Conservation (phyloP, 805 yeast genomes). For the Hanseniaspora occidentalis region DNA sequence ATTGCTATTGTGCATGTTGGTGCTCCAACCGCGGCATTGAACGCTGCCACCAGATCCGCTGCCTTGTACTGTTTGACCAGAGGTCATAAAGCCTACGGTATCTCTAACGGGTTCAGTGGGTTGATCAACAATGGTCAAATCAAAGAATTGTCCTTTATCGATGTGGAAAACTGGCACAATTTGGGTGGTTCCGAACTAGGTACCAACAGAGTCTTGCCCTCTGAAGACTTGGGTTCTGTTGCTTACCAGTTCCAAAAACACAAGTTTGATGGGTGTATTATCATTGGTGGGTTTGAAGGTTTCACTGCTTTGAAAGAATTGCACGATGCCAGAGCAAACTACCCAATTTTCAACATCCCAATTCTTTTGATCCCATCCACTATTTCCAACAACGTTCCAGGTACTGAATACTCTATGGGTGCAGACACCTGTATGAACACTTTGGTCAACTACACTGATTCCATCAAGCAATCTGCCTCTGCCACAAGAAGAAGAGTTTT, state of each 20-base stretch:
- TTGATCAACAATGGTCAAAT: constrained; percentile 82
- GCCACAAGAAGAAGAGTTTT: constrained; percentile 69
- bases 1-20: constrained; percentile 87
- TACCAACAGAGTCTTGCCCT: constrained; percentile 81
- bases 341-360: constrained; percentile 75
- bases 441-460: constrained; percentile 61
- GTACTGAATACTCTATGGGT: constrained; percentile 68
- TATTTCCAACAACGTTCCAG: constrained; percentile 70
- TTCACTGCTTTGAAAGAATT: constrained; percentile 73
- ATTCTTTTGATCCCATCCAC: constrained; percentile 72
- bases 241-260: constrained; percentile 89
- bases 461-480: constrained; percentile 68
- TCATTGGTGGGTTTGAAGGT: constrained; percentile 98
- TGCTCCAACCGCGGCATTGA: constrained; percentile 96
- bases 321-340: constrained; percentile 58
- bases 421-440: constrained; percentile 65
- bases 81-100: constrained; percentile 86
- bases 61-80: constrained; percentile 76
- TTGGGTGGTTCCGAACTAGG: constrained; percentile 96
- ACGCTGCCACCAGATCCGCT: constrained; percentile 84
- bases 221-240: constrained; percentile 75
- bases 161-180: constrained; percentile 79
- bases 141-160: constrained; percentile 63
- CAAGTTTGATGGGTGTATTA: constrained; percentile 74
- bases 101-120: constrained; percentile 89